Evolutionary conservation across 1,139 yeast species (phyloP), one percentile per base, ranked within the genome.

Genomic region (Neolecta irregularis): DNA sequence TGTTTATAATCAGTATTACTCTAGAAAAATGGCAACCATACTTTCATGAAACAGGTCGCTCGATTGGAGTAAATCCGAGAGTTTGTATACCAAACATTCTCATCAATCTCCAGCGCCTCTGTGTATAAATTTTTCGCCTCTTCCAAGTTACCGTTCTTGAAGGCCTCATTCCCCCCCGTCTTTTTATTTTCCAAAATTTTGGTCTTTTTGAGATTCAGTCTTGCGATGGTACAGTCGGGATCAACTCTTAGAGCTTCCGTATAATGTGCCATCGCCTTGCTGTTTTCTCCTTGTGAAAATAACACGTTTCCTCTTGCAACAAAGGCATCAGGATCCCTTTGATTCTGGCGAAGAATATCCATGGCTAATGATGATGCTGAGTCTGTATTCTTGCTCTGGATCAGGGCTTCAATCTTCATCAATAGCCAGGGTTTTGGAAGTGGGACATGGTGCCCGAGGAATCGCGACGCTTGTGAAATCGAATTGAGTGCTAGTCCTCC

Each of bases 51-150:
- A 20, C 83, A 69, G 52, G 79, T 74, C 2, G 95, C 91, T 37
- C 85, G 60, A 53, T 85, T 85, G 9, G 93, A 73, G 52, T 68
- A 76, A 4, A 80, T 60, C 4, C 76, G 65, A 0, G 93, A 65
- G 38, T 56, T 56, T 26, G 50, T 47, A 26, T 45, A 46, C 30
- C 43, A 42, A n/a, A 26, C 24, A 47, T 74, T 72, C 3, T 49
- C 39, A 41, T 72, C 75, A 30, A 67, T 40, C 6, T 57, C 60
- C 26, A 79, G 63, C 3, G 93, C 92, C 43, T 69, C 68, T 3
- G 75, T 57, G 53, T 85, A 85, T 3, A 65, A 56, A 25, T 61
- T 56, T 6, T 72, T 67, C 1, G 95, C 93, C 31, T 61, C 60
- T 3, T 51, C 53, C 48, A 58, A 76, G 33, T 74, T 60, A 15